These are phyloP conservation scores for Fusarium pininemorale DNA, from an alignment of 2,329 filamentous ascomycete genomes.

Conservation along the genomic window DNA sequence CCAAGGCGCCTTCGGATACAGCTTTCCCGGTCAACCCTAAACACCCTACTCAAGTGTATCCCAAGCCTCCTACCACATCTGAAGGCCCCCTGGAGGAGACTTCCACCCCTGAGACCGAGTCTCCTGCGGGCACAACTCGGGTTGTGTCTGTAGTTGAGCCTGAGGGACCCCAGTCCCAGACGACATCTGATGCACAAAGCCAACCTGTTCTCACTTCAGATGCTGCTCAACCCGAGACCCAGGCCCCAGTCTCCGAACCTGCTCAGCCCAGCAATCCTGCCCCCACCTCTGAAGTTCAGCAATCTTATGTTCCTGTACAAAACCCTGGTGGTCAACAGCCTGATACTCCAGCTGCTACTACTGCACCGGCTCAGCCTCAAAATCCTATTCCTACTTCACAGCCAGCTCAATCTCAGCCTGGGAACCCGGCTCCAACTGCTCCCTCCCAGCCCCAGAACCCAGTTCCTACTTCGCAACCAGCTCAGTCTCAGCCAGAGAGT, in stretches of 20 bases:
- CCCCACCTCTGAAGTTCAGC: slow-evolving; percentile 9
- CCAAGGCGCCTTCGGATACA: slow-evolving; percentile 7
- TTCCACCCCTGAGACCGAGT: neutral
- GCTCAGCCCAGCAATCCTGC: slow-evolving; percentile 11
- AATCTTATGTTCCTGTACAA: slow-evolving; percentile 14
- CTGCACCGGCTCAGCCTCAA: neutral
- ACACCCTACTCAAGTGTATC: slow-evolving; percentile 5
- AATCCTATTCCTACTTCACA: neutral
- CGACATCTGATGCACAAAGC: slow-evolving; percentile 11
- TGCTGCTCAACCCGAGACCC: slow-evolving; percentile 10
- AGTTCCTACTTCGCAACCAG: neutral
- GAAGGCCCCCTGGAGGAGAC: neutral
- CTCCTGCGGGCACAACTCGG: slow-evolving; percentile 16
- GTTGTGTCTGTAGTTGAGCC: slow-evolving; percentile 33
- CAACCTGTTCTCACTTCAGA: slow-evolving; percentile 20
- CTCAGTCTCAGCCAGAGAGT: neutral
- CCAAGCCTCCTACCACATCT: neutral
- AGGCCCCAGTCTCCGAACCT: slow-evolving; percentile 9
- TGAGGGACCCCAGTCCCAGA: slow-evolving; percentile 1
- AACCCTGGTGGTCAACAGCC: slow-evolving; percentile 10
- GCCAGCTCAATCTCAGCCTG: neutral
- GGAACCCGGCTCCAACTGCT: neutral
- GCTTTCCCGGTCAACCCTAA: slow-evolving; percentile 10
- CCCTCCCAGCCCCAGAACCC: neutral
- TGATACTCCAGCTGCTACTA: neutral